Evolutionary conservation across 257 asterid species (phyloP).

Genomic region (Solanum arcanum): DNA sequence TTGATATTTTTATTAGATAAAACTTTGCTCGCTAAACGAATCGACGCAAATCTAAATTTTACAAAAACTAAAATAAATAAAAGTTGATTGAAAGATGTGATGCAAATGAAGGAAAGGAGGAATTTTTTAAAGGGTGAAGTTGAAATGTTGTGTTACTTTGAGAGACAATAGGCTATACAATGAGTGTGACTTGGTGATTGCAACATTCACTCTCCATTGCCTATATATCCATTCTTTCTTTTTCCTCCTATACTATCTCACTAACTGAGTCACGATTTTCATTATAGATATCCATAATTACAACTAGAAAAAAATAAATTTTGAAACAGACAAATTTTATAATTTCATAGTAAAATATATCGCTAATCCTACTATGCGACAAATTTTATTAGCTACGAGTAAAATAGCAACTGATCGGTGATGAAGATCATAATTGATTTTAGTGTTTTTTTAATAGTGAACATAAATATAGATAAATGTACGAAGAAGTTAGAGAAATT

Average conservation of each 20-base stretch:
- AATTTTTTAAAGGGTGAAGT: constrained; percentile 10
- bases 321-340: too few species aligned
- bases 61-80: background rate
- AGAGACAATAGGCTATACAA: constrained; percentile 19
- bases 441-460: too few species aligned
- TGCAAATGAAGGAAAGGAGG: background rate
- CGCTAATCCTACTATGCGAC: background rate
- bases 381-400: background rate
- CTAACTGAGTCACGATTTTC: background rate
- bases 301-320: too few species aligned
- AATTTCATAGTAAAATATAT: too few species aligned
- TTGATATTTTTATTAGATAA: background rate
- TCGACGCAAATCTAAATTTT: background rate
- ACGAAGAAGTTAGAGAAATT: background rate
- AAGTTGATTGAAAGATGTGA: constrained; percentile 5
- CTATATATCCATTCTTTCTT: background rate
- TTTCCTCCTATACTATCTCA: too few species aligned
- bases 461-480: too few species aligned
- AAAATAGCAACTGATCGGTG: too few species aligned
- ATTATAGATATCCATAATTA: background rate
- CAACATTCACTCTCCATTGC: constrained; percentile 1
- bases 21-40: background rate
- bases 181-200: constrained; percentile 21
- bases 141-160: constrained; percentile 19
- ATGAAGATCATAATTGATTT: background rate